These are phyloP conservation scores for Bauhinia variegata DNA, from an alignment of 306 rosid species.

Conservation along the genomic window DNA sequence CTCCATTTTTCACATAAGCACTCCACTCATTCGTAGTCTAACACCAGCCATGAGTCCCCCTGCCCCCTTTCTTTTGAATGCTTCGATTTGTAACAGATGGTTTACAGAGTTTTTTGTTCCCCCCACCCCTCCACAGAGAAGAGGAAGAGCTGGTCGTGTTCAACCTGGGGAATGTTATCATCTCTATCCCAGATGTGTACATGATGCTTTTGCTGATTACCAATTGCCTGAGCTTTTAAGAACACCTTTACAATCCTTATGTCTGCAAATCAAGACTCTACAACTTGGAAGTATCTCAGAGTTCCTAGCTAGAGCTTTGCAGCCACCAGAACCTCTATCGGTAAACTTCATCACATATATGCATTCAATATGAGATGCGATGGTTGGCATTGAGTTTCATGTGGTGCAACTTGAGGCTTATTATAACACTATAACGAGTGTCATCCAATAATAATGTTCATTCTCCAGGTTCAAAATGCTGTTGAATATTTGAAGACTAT, in stretches of 20 bases:
- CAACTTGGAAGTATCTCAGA: slow-evolving; percentile 92
- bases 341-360: slow-evolving; percentile 50
- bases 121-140: slow-evolving; percentile 80
- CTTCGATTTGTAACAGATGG: slow-evolving; percentile 23
- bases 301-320: slow-evolving; percentile 91
- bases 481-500: slow-evolving; percentile 83
- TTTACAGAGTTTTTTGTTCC: slow-evolving; percentile 20
- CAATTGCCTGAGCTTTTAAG: slow-evolving; percentile 94
- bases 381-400: slow-evolving; percentile 27
- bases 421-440: slow-evolving; percentile 15
- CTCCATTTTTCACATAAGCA: no score
- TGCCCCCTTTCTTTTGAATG: background rate
- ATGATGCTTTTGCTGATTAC: slow-evolving; percentile 83
- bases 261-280: slow-evolving; percentile 95
- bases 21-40: no score
- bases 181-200: slow-evolving; percentile 91
- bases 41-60: no score
- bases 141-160: slow-evolving; percentile 99
- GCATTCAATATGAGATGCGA: slow-evolving; percentile 22
- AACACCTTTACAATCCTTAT: slow-evolving; percentile 93
- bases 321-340: slow-evolving; percentile 87
- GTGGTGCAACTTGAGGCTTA: slow-evolving; percentile 14
- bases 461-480: slow-evolving; percentile 89
- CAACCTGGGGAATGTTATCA: slow-evolving; percentile 94
- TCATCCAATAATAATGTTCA: slow-evolving; percentile 30